Evolutionary conservation across 768 basidiomycete species (phyloP).

Genomic region (Lentinula sp.): DNA sequence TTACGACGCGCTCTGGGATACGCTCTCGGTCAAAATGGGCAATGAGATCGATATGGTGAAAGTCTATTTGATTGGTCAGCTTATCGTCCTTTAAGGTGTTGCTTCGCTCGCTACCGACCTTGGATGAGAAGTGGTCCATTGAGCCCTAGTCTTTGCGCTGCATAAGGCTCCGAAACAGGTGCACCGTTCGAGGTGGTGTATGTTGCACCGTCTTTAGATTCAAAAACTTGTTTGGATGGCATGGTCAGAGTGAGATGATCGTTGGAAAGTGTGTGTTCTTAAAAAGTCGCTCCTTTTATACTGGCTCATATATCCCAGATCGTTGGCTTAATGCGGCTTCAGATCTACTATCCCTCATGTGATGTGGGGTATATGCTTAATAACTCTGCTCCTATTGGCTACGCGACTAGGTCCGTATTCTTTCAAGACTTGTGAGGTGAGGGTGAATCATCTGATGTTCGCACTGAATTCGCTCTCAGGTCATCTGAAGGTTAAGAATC

Average conservation of each 20-base stretch:
- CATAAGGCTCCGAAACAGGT: conserved; percentile 71
- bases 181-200: conserved; percentile 89
- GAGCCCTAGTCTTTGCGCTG: conserved; percentile 66
- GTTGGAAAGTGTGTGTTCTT: not conserved
- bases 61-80: conserved; percentile 41
- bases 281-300: not conserved
- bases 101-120: conserved; percentile 36
- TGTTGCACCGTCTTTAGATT: conserved; percentile 46
- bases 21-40: conserved; percentile 94
- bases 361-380: not conserved
- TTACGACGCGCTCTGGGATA: conserved; percentile 89
- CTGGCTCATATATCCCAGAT: not conserved
- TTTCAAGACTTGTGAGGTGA: not conserved
- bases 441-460: not conserved
- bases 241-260: conserved; percentile 27
- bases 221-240: conserved; percentile 59
- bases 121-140: conserved; percentile 86
- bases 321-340: not conserved
- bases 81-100: no score
- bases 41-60: conserved; percentile 84
- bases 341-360: not conserved
- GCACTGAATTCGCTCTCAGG: not conserved
- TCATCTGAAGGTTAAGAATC: not conserved
- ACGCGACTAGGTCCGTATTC: not conserved
- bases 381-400: not conserved